Percentiles rank a stretch among this genome's conserved stretches.
Conservation (phyloP, 306 rosid species). For the Quercus agrifolia region DNA sequence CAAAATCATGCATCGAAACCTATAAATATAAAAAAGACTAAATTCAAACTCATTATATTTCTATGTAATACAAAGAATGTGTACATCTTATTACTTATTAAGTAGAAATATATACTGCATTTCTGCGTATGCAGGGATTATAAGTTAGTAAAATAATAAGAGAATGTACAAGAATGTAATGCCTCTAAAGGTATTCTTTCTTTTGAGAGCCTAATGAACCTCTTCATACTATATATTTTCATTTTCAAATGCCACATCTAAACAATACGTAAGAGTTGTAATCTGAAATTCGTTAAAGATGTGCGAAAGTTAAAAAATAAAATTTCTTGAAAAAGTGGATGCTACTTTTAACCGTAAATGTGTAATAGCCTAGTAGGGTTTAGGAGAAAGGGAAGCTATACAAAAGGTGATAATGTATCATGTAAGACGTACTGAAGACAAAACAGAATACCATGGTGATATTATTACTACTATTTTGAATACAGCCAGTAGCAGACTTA, state of each 20-base stretch:
- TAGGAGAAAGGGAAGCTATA: neutral
- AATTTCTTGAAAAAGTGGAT: neutral
- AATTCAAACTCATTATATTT: too few species aligned
- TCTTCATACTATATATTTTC: neutral
- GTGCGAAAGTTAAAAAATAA: neutral
- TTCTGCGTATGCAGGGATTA: too few species aligned
- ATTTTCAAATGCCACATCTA: neutral
- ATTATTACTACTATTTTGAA: neutral
- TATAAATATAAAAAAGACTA: too few species aligned
- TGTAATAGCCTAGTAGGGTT: neutral
- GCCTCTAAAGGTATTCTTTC: neutral
- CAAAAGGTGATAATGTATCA: neutral
- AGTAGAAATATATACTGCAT: too few species aligned
- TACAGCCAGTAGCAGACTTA: neutral
- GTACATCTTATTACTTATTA: too few species aligned
- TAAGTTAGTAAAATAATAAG: too few species aligned
- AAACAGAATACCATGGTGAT: neutral
- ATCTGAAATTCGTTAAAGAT: neutral
- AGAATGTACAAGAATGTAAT: too few species aligned
- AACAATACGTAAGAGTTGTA: neutral
- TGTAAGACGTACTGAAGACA: neutral
- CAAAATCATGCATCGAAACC: too few species aligned
- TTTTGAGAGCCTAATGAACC: neutral
- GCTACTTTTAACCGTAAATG: neutral
- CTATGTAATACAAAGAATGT: too few species aligned